phyloP scores from a whole-genome alignment of 305 asterid genomes.

The Fraxinus dipetala region DNA sequence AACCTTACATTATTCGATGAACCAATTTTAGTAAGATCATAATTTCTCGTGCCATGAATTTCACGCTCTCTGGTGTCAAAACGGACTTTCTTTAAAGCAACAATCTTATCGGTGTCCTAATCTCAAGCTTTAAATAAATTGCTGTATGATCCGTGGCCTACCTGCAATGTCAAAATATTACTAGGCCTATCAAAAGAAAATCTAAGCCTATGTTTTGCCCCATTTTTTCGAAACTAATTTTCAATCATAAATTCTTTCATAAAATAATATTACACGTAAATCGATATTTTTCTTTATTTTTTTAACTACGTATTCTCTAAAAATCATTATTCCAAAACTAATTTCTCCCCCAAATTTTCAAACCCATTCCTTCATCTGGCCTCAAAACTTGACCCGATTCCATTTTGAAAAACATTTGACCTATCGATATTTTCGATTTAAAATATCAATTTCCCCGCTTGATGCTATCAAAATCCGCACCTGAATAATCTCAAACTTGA shows the following conservation, averaged over 20 bases:
- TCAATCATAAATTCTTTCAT: too few relatives aligned
- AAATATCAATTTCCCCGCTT: conserved; percentile 48
- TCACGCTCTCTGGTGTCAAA: conserved; percentile 62
- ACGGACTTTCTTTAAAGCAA: conserved; percentile 56
- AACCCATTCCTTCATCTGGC: conserved; percentile 29
- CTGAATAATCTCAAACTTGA: not conserved
- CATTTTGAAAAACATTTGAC: conserved; percentile 25
- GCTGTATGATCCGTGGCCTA: conserved; percentile 64
- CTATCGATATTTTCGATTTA: conserved; percentile 39
- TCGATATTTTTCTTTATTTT: too few relatives aligned
- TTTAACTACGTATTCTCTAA: too few relatives aligned
- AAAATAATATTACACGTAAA: too few relatives aligned
- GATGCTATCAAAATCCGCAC: not conserved
- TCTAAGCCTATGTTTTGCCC: too few relatives aligned
- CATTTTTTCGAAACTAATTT: too few relatives aligned
- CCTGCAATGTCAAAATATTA: conserved; percentile 27
- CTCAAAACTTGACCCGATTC: conserved; percentile 17
- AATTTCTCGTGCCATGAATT: conserved; percentile 69
- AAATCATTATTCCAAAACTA: too few relatives aligned
- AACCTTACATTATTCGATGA: conserved; percentile 62
- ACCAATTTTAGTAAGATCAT: conserved; percentile 44
- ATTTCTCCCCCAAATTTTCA: not conserved
- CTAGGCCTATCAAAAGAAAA: not conserved
- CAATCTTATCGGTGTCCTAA: conserved; percentile 42
- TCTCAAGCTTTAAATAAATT: conserved; percentile 60